phyloP scores from a whole-genome alignment of 2,329 filamentous ascomycete genomes.

The Neonectria faginata region DNA sequence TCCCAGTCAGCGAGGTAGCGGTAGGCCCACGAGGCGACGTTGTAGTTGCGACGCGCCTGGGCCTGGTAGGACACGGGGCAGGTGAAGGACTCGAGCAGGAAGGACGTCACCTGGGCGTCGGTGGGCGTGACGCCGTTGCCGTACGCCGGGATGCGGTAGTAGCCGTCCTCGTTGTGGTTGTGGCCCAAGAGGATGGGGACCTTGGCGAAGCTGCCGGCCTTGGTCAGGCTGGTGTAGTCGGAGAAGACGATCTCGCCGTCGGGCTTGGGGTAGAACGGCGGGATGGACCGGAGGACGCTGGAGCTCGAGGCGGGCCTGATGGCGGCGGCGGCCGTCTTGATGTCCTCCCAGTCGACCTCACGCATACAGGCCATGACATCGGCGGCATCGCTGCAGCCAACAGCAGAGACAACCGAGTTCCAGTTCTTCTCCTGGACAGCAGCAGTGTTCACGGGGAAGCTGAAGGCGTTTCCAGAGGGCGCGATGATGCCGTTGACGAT shows the following conservation, averaged over 20 bases:
- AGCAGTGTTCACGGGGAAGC: conserved; percentile 56
- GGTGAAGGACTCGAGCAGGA: conserved; percentile 59
- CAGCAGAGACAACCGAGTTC: conserved; percentile 53
- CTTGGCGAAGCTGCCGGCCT: conserved; percentile 52
- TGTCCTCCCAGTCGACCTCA: conserved; percentile 48
- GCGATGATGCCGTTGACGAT: conserved; percentile 61
- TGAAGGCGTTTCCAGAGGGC: conserved; percentile 59
- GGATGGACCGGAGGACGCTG: conserved; percentile 52
- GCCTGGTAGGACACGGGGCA: conserved; percentile 58
- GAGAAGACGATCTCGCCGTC: conserved; percentile 56
- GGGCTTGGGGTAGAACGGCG: conserved; percentile 56
- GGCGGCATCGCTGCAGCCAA: conserved; percentile 52
- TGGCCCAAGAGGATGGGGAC: conserved; percentile 57
- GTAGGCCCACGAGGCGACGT: conserved; percentile 57
- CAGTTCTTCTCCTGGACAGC: conserved; percentile 54
- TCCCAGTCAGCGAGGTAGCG: conserved; percentile 63
- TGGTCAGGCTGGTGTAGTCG: conserved; percentile 52
- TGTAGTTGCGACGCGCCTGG: conserved; percentile 47
- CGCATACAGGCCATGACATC: conserved; percentile 55
- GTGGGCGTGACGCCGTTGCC: conserved; percentile 54
- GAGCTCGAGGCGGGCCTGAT: conserved; percentile 50
- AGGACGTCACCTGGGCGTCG: conserved; percentile 51
- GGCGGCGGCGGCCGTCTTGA: conserved; percentile 52
- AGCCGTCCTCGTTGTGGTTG: conserved; percentile 60
- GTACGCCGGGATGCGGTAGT: conserved; percentile 59